phyloP scores from a whole-genome alignment of 306 rosid genomes.

The Dicorynia guianensis region DNA sequence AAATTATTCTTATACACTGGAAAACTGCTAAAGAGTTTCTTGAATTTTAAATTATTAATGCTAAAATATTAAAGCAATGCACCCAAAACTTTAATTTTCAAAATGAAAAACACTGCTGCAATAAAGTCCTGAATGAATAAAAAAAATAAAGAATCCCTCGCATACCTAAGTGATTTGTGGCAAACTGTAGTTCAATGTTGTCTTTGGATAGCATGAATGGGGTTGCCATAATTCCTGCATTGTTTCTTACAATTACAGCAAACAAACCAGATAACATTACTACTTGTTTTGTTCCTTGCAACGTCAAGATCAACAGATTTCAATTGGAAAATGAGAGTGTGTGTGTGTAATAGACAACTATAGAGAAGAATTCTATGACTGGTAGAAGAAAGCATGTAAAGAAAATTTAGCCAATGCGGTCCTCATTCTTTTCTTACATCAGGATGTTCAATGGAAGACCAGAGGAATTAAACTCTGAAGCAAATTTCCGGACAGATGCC shows the following conservation, averaged over 20 bases:
- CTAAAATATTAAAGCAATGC: neutral
- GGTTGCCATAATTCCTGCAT: constrained; percentile 83
- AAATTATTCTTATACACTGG: neutral
- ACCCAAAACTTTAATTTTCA: constrained; percentile 23
- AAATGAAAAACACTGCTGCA: neutral
- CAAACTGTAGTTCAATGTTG: constrained; percentile 85
- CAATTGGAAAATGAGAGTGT: neutral
- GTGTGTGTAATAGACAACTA: neutral
- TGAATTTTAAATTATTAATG: neutral
- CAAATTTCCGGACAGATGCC: constrained; percentile 75
- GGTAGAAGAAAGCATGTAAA: neutral
- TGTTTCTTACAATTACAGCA: constrained; percentile 68
- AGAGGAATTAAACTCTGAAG: constrained; percentile 58
- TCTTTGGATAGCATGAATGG: constrained; percentile 76
- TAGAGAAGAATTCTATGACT: constrained; percentile 5
- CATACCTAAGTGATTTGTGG: constrained; percentile 82
- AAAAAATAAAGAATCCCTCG: neutral
- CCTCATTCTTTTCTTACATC: constrained; percentile 60
- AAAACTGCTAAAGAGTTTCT: constrained; percentile 1
- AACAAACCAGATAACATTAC: constrained; percentile 41
- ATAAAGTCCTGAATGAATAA: neutral
- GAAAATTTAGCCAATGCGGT: constrained; percentile 4
- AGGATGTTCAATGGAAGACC: constrained; percentile 75
- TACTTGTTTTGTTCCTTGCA: constrained; percentile 7
- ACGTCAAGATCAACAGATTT: constrained; percentile 20